A percentile compares a stretch with the other conserved stretches of the same genome.
Conservation (phyloP, 495 filamentous ascomycete genomes). For the Chaetomium cochliodes region DNA sequence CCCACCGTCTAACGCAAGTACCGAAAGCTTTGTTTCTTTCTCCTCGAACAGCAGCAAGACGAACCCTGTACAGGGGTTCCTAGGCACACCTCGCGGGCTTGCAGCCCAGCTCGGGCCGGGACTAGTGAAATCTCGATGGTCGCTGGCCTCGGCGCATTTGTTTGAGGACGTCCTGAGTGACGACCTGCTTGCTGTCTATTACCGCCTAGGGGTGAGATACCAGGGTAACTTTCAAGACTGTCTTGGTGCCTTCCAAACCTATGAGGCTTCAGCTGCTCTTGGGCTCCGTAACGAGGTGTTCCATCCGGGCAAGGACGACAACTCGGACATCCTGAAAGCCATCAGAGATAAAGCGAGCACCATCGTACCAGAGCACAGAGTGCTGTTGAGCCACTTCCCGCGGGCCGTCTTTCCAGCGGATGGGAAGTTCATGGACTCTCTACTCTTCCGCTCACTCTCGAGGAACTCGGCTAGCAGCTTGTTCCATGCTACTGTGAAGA, state of each 20-base stretch:
- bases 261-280: conserved; percentile 87
- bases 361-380: conserved; percentile 74
- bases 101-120: conserved; percentile 76
- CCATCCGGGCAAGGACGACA: conserved; percentile 86
- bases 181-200: conserved; percentile 86
- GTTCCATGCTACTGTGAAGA: conserved; percentile 66
- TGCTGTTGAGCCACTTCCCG: conserved; percentile 84
- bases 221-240: conserved; percentile 96
- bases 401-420: conserved; percentile 74
- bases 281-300: conserved; percentile 89
- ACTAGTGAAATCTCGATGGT: conserved; percentile 77
- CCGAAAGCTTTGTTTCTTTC: conserved; percentile 60
- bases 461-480: conserved; percentile 70
- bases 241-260: conserved; percentile 93
- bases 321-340: conserved; percentile 84
- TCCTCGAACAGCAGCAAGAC: conserved; percentile 54
- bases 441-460: conserved; percentile 73
- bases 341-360: conserved; percentile 78
- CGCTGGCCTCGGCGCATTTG: conserved; percentile 81
- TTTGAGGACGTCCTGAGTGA: conserved; percentile 87
- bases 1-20: conserved; percentile 55
- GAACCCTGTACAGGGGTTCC: conserved; percentile 81
- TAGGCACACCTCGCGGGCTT: conserved; percentile 89
- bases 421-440: conserved; percentile 68
- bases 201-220: conserved; percentile 84